A percentile compares a stretch with the other conserved stretches of the same genome.
Evolutionary conservation across 1,284 basidiomycete species (phyloP).

Genomic region (Trichosporon ovoides): DNA sequence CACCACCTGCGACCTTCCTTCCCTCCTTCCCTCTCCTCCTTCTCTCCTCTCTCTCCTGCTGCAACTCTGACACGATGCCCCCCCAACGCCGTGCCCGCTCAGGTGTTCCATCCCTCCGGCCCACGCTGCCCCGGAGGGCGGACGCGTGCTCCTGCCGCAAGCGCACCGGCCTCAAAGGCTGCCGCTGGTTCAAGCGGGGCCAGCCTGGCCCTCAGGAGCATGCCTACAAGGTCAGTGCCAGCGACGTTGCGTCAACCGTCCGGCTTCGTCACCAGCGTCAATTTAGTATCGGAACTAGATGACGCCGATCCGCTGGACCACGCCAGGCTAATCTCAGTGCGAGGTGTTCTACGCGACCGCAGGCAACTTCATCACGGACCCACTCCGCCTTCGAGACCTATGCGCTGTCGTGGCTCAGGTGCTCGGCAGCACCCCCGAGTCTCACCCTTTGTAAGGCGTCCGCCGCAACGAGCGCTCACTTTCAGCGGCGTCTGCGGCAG

Average conservation of each 20-base stretch:
- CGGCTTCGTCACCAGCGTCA: no score
- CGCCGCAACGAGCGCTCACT: not conserved
- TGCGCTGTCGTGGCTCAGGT: slow-evolving; percentile 7
- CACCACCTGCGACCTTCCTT: not conserved
- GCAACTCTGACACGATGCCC: not conserved
- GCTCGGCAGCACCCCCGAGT: slow-evolving; percentile 9
- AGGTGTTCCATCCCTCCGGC: not conserved
- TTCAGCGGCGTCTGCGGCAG: slow-evolving; percentile 16
- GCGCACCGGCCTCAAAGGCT: not conserved
- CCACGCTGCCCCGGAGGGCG: not conserved
- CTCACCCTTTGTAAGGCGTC: slow-evolving; percentile 12
- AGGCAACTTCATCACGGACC: slow-evolving; percentile 12
- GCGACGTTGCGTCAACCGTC: no score
- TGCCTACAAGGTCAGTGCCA: slow-evolving; percentile 14
- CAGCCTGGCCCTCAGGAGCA: slow-evolving; percentile 19
- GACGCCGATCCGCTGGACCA: no score
- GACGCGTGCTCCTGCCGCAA: slow-evolving; percentile 5
- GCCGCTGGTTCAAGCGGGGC: slow-evolving; percentile 19
- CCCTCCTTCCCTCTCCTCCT: not conserved
- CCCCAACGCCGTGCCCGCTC: not conserved
- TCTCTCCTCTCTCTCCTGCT: not conserved
- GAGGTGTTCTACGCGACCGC: slow-evolving; percentile 19
- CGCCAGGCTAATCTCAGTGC: slow-evolving; percentile 9
- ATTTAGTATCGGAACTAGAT: no score
- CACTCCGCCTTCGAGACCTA: slow-evolving; percentile 4